These are phyloP conservation scores for Jamesozyma spencerorum DNA, from an alignment of 805 yeast species.

Conservation along the genomic window DNA sequence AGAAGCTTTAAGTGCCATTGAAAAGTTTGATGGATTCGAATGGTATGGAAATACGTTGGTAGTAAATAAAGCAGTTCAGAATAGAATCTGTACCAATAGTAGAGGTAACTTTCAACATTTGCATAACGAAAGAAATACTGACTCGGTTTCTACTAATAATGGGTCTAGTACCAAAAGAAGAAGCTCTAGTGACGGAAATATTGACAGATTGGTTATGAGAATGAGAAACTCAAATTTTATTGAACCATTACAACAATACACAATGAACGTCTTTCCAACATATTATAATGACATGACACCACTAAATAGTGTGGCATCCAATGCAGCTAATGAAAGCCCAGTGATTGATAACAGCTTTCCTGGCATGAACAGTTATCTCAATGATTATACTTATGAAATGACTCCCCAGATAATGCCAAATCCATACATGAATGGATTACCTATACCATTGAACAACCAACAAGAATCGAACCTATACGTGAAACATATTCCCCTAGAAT, in stretches of 20 bases:
- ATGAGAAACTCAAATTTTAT: neutral
- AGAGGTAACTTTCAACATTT: neutral
- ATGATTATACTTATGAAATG: conserved; percentile 1
- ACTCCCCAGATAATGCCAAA: neutral
- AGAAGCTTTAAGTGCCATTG: conserved; percentile 41
- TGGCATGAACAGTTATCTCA: neutral
- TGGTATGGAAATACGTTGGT: conserved; percentile 25
- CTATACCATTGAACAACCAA: conserved; percentile 34
- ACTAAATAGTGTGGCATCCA: neutral
- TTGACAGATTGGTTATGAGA: neutral
- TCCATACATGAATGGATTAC: conserved; percentile 11
- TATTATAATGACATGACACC: neutral
- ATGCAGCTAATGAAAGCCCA: neutral
- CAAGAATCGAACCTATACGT: conserved; percentile 71
- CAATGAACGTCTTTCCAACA: neutral
- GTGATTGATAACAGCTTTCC: neutral
- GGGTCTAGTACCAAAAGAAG: neutral
- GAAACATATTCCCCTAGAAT: conserved; percentile 47
- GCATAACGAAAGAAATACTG: neutral
- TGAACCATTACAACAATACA: neutral
- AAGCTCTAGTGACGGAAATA: neutral
- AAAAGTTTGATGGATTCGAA: conserved; percentile 38
- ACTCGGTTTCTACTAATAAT: neutral
- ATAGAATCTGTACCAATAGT: conserved; percentile 10
- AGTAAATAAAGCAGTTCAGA: conserved; percentile 34